Percentiles rank a stretch among this genome's conserved stretches.
These are phyloP conservation scores for Ustilago esculenta DNA, from an alignment of 1,284 basidiomycete genomes.

Conservation along the genomic window DNA sequence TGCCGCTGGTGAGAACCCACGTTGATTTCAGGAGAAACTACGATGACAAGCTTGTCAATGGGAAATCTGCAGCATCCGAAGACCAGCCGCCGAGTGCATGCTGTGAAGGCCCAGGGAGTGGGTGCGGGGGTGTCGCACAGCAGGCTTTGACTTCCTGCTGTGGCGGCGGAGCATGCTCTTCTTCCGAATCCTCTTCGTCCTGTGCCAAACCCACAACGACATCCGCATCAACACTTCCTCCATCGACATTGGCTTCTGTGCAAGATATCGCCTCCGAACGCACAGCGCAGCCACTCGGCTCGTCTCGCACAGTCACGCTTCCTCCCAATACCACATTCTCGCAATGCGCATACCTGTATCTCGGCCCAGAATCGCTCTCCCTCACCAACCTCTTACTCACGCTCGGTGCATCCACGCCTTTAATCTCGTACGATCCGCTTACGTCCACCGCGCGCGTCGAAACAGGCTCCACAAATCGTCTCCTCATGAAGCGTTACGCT, in stretches of 20 bases:
- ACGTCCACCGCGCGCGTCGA: conserved; percentile 69
- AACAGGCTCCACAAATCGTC: conserved; percentile 75
- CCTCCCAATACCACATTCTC: conserved; percentile 17
- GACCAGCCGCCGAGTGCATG: background rate
- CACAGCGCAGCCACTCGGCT: conserved; percentile 52
- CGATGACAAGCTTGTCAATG: conserved; percentile 40
- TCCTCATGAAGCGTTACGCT: conserved; percentile 92
- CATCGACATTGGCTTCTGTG: conserved; percentile 25
- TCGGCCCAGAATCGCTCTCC: conserved; percentile 83
- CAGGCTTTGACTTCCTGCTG: conserved; percentile 10
- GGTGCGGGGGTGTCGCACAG: background rate
- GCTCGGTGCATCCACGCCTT: conserved; percentile 57
- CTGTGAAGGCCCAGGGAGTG: background rate
- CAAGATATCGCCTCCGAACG: conserved; percentile 51
- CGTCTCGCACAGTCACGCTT: conserved; percentile 28
- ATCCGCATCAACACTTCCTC: conserved; percentile 51
- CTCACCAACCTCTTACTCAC: conserved; percentile 80
- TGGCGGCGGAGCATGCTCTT: conserved; percentile 6
- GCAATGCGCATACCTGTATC: conserved; percentile 74
- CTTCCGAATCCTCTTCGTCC: background rate
- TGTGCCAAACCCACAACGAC: conserved; percentile 16
- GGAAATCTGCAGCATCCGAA: conserved; percentile 5
- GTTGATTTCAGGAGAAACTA: conserved; percentile 56
- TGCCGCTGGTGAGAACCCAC: conserved; percentile 39
- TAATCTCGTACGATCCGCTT: conserved; percentile 80